phyloP scores from a whole-genome alignment of 331 rosid species.

The Acacia concinna region DNA sequence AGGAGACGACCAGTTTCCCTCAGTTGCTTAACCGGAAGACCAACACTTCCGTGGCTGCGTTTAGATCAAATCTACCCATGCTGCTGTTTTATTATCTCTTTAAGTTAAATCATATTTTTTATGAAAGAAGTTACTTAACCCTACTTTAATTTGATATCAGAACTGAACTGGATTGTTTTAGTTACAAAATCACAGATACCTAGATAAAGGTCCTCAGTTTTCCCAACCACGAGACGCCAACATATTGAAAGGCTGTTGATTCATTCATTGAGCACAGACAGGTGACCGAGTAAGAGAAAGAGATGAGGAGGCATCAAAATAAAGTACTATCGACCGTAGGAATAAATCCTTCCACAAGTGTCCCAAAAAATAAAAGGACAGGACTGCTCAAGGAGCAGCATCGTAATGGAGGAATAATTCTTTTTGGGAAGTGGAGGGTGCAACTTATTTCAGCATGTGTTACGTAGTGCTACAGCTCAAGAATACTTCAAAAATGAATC shows the following conservation, averaged over 20 bases:
- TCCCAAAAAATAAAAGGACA: not conserved
- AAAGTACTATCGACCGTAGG: not conserved
- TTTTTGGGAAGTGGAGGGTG: conserved; percentile 6
- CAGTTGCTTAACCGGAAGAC: not conserved
- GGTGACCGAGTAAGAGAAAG: not conserved
- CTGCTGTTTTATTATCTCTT: not conserved
- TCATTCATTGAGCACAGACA: not conserved
- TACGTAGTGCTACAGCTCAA: not conserved
- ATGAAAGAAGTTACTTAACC: not conserved
- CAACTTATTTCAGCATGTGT: conserved; percentile 3
- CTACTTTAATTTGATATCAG: not conserved
- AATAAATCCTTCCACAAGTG: not conserved
- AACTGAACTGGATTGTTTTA: not conserved
- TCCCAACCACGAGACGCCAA: not conserved
- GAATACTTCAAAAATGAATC: conserved; percentile 4
- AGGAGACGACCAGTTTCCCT: not conserved
- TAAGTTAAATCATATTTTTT: not conserved
- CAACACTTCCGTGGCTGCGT: not conserved
- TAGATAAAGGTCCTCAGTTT: not conserved
- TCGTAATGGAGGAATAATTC: not conserved
- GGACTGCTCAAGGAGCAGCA: not conserved
- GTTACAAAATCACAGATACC: not conserved
- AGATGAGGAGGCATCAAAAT: not conserved
- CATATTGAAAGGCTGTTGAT: not conserved
- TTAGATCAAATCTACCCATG: not conserved